These are phyloP conservation scores for Clonostachys solani DNA, from an alignment of 2,329 filamentous ascomycete species.

Conservation along the genomic window DNA sequence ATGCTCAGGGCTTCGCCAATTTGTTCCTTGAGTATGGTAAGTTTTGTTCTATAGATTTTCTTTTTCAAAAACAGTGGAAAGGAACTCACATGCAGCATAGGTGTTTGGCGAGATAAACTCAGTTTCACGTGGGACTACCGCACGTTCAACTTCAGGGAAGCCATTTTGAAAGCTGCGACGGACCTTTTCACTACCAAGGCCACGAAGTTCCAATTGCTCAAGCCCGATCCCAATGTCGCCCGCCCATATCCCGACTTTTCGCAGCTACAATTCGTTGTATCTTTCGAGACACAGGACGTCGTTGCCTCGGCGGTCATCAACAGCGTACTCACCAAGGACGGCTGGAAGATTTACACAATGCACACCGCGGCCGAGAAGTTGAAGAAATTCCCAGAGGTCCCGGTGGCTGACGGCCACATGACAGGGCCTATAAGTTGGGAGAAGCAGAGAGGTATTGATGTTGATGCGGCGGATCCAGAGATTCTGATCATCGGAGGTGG, in stretches of 20 bases:
- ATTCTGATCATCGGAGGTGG: slow-evolving; percentile 49
- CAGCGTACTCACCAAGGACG: slow-evolving; percentile 19
- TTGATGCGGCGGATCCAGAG: slow-evolving; percentile 33
- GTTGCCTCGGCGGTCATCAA: slow-evolving; percentile 23
- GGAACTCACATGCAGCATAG: slow-evolving; percentile 5
- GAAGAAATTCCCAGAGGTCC: slow-evolving; percentile 19
- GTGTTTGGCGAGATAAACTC: slow-evolving; percentile 48
- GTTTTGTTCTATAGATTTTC: background rate
- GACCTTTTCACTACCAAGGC: slow-evolving; percentile 21
- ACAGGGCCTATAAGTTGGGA: slow-evolving; percentile 22
- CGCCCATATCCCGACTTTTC: background rate
- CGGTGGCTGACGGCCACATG: slow-evolving; percentile 23
- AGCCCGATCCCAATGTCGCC: background rate
- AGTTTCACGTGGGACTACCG: slow-evolving; percentile 46
- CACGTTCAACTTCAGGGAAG: slow-evolving; percentile 30
- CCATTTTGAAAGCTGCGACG: slow-evolving; percentile 27
- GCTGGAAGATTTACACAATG: slow-evolving; percentile 26
- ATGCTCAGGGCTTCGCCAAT: background rate
- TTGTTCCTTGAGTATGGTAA: slow-evolving; percentile 17
- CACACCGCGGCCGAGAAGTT: slow-evolving; percentile 24
- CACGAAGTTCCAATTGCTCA: background rate
- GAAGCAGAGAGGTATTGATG: slow-evolving; percentile 14
- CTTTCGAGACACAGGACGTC: slow-evolving; percentile 13
- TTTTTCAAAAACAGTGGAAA: no score
- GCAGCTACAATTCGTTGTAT: slow-evolving; percentile 8